Evolutionary conservation across 805 yeast species (phyloP).

Genomic region (Komagataella ulmi): DNA sequence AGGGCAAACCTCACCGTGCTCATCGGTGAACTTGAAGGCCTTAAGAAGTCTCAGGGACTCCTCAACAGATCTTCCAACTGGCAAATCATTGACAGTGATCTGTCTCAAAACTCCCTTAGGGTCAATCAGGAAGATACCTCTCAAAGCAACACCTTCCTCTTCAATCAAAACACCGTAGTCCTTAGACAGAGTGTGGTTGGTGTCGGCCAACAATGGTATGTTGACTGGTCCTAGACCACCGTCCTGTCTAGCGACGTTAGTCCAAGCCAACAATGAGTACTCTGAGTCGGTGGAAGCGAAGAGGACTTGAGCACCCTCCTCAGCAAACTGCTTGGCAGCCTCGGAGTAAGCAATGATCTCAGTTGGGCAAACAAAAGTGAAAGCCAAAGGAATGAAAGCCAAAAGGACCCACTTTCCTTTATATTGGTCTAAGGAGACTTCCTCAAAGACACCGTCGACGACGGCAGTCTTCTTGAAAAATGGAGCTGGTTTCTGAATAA

Average conservation of each 20-base stretch:
- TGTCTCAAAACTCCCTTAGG: constrained; percentile 93
- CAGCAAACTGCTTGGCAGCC: constrained; percentile 81
- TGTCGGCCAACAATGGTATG: constrained; percentile 93
- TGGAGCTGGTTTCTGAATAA: constrained; percentile 95
- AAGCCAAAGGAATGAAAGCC: constrained; percentile 97
- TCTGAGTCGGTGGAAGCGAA: constrained; percentile 98
- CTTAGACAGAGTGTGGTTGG: constrained; percentile 86
- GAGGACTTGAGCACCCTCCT: constrained; percentile 75
- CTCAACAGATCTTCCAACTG: constrained; percentile 98
- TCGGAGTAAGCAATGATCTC: constrained; percentile 98
- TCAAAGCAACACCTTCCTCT: constrained; percentile 93
- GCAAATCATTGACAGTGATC: constrained; percentile 94
- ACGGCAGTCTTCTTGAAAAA: constrained; percentile 94
- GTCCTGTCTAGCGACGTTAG: constrained; percentile 88
- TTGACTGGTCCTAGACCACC: constrained; percentile 96
- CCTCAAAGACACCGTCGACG: constrained; percentile 92
- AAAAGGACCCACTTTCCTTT: constrained; percentile 96
- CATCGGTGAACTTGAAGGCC: constrained; percentile 99
- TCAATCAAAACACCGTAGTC: constrained; percentile 97
- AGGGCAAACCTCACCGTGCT: constrained; percentile 99
- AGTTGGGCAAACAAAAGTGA: constrained; percentile 99
- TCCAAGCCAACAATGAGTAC: constrained; percentile 96
- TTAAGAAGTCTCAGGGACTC: constrained; percentile 96
- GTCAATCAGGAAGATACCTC: constrained; percentile 97
- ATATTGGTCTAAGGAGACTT: constrained; percentile 86